Conservation (phyloP, 2,329 filamentous ascomycete species). For the Apiospora saccharicola region DNA sequence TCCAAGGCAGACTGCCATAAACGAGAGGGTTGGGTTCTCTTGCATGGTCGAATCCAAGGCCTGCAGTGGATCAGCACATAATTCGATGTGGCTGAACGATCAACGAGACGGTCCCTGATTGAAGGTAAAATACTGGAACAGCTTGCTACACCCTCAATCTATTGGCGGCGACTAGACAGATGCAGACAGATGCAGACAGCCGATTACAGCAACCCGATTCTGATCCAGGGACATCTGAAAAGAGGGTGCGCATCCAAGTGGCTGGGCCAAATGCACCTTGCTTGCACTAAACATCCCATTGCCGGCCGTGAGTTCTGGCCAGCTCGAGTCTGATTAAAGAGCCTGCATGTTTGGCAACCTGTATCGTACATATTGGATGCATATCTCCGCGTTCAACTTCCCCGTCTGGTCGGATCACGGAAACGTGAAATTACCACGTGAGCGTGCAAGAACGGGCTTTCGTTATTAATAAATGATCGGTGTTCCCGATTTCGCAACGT, state of each 20-base stretch:
- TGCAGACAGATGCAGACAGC: neutral
- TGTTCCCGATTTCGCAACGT: neutral
- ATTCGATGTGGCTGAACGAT: neutral
- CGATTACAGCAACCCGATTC: neutral
- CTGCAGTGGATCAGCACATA: constrained; percentile 4
- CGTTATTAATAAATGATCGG: neutral
- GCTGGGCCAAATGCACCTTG: neutral
- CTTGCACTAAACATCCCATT: neutral
- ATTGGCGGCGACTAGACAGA: neutral
- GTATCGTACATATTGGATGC: neutral
- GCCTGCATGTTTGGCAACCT: neutral
- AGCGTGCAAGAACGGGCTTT: neutral
- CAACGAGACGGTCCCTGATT: constrained; percentile 6
- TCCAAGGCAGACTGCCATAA: neutral
- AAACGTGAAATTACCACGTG: neutral
- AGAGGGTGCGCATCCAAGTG: constrained; percentile 11
- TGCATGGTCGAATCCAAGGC: constrained; percentile 14
- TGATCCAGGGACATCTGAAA: neutral
- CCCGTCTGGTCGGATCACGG: neutral
- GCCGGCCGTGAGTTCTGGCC: constrained; percentile 8
- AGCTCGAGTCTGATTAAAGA: constrained; percentile 3
- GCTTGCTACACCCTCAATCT: neutral
- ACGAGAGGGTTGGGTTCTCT: constrained; percentile 2
- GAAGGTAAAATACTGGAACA: constrained; percentile 14
- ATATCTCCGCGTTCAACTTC: neutral